Evolutionary conservation across 176 grass and related monocot genomes (phyloP).

Genomic region (Alopecurus myosuroides): DNA sequence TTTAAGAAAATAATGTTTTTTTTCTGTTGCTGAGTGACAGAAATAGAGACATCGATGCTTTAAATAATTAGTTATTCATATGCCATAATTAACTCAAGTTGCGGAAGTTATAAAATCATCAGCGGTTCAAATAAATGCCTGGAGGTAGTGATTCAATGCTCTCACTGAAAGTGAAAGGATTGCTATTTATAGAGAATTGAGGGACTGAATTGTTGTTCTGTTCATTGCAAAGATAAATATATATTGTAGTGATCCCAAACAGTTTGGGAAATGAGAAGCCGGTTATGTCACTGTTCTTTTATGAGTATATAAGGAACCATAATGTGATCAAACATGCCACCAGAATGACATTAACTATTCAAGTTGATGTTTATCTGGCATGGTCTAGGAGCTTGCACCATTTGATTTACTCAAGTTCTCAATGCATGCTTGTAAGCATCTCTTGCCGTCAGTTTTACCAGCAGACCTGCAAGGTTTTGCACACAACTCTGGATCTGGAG

Average conservation of each 20-base stretch:
- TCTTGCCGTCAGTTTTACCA: neutral
- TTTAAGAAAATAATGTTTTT: slow-evolving; percentile 6
- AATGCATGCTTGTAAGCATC: neutral
- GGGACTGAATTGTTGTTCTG: neutral
- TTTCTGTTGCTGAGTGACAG: neutral
- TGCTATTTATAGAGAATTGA: neutral
- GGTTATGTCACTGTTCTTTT: neutral
- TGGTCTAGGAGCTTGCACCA: neutral
- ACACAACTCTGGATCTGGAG: too few relatives aligned
- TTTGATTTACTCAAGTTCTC: slow-evolving; percentile 1
- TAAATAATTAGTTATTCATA: neutral
- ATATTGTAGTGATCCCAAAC: neutral
- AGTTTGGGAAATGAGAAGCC: neutral
- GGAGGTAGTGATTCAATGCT: neutral
- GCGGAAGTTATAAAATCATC: neutral
- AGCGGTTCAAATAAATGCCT: neutral
- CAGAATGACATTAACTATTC: neutral
- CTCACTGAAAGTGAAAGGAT: neutral
- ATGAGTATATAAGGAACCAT: neutral
- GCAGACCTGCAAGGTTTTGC: neutral
- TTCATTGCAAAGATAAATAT: neutral
- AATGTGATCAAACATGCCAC: slow-evolving; percentile 2
- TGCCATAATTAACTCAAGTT: neutral
- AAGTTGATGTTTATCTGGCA: slow-evolving; percentile 11
- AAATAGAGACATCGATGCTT: neutral